phyloP scores from a whole-genome alignment of 768 basidiomycete species.

The Sarcodon aspratus region DNA sequence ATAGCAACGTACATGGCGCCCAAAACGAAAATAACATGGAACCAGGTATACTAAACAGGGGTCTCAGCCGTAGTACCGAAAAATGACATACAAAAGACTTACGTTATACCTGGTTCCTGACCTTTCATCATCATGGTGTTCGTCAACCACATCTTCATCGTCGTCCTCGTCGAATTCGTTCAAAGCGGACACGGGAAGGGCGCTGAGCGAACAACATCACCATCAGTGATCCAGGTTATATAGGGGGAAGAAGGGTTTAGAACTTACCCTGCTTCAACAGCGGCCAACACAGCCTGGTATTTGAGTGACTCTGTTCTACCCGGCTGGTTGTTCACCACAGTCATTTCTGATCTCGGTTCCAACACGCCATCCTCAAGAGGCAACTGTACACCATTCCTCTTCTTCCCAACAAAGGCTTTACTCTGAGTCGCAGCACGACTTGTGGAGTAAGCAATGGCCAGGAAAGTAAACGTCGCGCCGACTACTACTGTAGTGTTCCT shows the following conservation, averaged over 20 bases:
- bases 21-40: constrained; percentile 95
- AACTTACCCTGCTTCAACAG: constrained; percentile 86
- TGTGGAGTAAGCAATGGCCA: constrained; percentile 97
- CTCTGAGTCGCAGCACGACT: constrained; percentile 93
- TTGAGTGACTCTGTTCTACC: constrained; percentile 74
- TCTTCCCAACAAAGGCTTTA: constrained; percentile 74
- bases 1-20: constrained; percentile 98
- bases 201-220: constrained; percentile 28
- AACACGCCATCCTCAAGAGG: constrained; percentile 32
- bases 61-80: constrained; percentile 5
- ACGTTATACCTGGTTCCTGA: constrained; percentile 93
- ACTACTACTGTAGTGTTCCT: constrained; percentile 80
- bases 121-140: constrained; percentile 84
- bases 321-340: constrained; percentile 77
- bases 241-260: background rate
- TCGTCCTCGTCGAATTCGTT: constrained; percentile 62
- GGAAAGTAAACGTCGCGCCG: constrained; percentile 92
- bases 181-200: constrained; percentile 88
- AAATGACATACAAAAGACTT: constrained; percentile 14
- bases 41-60: constrained; percentile 83
- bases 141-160: constrained; percentile 65
- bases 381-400: constrained; percentile 51
- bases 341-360: constrained; percentile 52
- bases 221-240: background rate
- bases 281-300: constrained; percentile 90